Evolutionary conservation across 805 yeast genomes (phyloP).

Genomic region (Dipodascus albidus): DNA sequence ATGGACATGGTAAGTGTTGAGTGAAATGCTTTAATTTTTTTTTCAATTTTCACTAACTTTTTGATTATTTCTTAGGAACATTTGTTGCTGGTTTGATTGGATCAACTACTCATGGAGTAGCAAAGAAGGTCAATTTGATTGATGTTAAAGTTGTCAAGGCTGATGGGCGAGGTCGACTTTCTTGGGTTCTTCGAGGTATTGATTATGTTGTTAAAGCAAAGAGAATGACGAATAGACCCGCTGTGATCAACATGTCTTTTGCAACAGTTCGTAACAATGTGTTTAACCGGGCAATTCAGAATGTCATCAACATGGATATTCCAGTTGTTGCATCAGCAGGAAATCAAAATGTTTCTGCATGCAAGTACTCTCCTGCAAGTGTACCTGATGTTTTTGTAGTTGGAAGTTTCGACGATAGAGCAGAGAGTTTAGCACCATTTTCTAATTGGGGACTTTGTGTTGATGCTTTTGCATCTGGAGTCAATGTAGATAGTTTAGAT

Average conservation of each 20-base stretch:
- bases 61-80: too few relatives aligned
- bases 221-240: constrained; percentile 10
- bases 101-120: constrained; percentile 66
- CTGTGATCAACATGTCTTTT: constrained; percentile 17
- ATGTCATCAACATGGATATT: constrained; percentile 14
- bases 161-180: constrained; percentile 50
- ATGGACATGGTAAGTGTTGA: constrained; percentile 57
- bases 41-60: too few relatives aligned
- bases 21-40: too few relatives aligned
- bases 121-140: constrained; percentile 49
- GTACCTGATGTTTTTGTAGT: constrained; percentile 63
- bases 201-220: constrained; percentile 21
- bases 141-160: constrained; percentile 62
- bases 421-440: constrained; percentile 61
- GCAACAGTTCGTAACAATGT: constrained; percentile 19
- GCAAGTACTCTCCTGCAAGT: constrained; percentile 79
- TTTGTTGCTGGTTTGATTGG: constrained; percentile 84
- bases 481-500: constrained; percentile 53
- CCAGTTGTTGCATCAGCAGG: constrained; percentile 37
- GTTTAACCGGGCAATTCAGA: constrained; percentile 19
- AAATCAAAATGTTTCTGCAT: constrained; percentile 66
- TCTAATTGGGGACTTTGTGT: constrained; percentile 95
- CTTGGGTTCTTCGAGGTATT: constrained; percentile 24
- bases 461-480: constrained; percentile 77
- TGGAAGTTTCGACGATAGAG: constrained; percentile 75